These are phyloP conservation scores for Heterobasidion annosum DNA, from an alignment of 1,284 basidiomycete genomes.

Conservation along the genomic window DNA sequence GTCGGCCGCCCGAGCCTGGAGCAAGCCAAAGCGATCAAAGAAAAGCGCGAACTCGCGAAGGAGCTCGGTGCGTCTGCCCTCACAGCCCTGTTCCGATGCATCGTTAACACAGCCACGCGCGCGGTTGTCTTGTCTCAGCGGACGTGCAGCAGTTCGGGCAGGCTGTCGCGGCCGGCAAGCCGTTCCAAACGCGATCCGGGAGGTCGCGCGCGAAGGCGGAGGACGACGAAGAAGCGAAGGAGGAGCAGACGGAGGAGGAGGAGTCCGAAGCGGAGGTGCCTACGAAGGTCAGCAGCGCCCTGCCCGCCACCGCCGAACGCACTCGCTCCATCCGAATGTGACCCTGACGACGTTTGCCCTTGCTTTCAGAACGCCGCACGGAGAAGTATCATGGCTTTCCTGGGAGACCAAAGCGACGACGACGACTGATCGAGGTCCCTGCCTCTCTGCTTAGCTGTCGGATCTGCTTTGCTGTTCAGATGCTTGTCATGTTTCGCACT, in stretches of 20 bases:
- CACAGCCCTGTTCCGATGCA: neutral
- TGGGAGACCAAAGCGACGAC: conserved; percentile 48
- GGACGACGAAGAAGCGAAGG: conserved; percentile 12
- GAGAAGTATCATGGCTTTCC: conserved; percentile 60
- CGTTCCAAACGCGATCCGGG: conserved; percentile 10
- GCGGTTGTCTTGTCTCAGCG: conserved; percentile 27
- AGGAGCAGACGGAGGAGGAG: conserved; percentile 25
- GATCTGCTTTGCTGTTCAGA: no score
- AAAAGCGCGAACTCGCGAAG: conserved; percentile 63
- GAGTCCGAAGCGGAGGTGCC: conserved; percentile 14
- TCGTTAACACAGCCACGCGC: neutral
- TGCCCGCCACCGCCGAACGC: no score
- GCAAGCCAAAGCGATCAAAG: conserved; percentile 68
- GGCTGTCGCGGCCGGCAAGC: conserved; percentile 17
- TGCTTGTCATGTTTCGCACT: no score
- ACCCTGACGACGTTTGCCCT: neutral
- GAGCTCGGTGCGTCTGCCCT: conserved; percentile 56
- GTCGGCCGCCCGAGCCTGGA: conserved; percentile 66
- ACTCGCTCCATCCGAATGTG: no score
- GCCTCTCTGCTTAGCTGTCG: no score
- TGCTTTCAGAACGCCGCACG: conserved; percentile 33
- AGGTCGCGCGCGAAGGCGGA: conserved; percentile 9
- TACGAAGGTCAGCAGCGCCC: conserved; percentile 27
- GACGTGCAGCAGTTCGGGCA: conserved; percentile 55
- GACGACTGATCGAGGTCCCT: conserved; percentile 11